A percentile compares a stretch with the other conserved stretches of the same genome.
Conservation (phyloP, 768 basidiomycete species). For the Epithele typhae region DNA sequence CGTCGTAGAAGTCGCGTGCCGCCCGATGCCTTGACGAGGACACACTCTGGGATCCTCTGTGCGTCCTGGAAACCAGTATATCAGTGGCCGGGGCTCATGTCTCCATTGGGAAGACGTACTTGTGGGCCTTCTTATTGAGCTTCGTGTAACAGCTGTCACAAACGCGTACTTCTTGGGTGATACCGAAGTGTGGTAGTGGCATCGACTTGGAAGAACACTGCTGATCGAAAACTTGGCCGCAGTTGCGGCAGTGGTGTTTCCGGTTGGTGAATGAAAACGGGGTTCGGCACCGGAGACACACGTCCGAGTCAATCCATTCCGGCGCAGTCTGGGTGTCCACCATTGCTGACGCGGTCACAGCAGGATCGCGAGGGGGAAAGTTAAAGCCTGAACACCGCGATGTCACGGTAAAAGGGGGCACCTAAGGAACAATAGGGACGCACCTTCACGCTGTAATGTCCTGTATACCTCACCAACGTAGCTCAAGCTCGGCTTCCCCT, state of each 20-base stretch:
- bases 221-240: constrained; percentile 95
- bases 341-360: constrained; percentile 73
- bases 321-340: constrained; percentile 90
- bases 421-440: neutral
- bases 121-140: constrained; percentile 60
- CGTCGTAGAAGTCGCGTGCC: constrained; percentile 66
- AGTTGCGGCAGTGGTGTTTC: constrained; percentile 98
- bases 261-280: constrained; percentile 93
- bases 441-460: constrained; percentile 75
- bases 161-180: constrained; percentile 87
- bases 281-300: constrained; percentile 89
- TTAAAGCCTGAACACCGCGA: constrained; percentile 55
- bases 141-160: constrained; percentile 90
- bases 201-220: constrained; percentile 83
- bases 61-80: constrained; percentile 35
- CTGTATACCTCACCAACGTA: constrained; percentile 84
- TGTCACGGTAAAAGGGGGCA: neutral
- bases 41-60: constrained; percentile 52
- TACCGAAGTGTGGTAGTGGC: constrained; percentile 89
- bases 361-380: constrained; percentile 78
- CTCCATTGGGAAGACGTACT: constrained; percentile 35
- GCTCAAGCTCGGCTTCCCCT: constrained; percentile 66
- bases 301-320: constrained; percentile 95
- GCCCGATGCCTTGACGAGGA: constrained; percentile 50
- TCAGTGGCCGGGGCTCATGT: constrained; percentile 15